Evolutionary conservation across 441 rosid genomes (phyloP).

Genomic region (Aleurites moluccanus): DNA sequence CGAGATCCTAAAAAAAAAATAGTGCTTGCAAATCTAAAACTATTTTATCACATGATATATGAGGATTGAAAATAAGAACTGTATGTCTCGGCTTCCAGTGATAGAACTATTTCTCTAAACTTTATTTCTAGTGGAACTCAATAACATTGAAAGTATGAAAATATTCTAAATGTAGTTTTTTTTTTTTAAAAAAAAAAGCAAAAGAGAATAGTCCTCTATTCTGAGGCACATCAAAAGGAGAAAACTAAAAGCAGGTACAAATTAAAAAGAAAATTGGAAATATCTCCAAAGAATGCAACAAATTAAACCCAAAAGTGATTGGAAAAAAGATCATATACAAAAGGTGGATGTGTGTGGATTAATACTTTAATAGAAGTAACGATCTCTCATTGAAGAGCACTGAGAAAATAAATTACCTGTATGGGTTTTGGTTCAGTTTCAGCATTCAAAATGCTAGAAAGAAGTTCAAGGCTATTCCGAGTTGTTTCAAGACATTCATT

Average conservation of each 20-base stretch:
- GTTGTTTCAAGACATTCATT: conserved; percentile 62
- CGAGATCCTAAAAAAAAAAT: neutral
- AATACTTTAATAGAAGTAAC: neutral
- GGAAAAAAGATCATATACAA: neutral
- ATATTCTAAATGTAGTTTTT: too few relatives aligned
- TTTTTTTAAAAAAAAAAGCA: too few relatives aligned
- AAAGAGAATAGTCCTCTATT: too few relatives aligned
- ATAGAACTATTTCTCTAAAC: too few relatives aligned
- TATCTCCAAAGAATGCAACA: neutral
- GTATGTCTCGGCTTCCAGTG: too few relatives aligned
- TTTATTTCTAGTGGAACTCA: too few relatives aligned
- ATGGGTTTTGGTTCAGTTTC: conserved; percentile 53
- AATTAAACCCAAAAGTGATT: too few relatives aligned
- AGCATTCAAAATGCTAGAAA: conserved; percentile 62
- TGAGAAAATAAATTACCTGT: conserved; percentile 40
- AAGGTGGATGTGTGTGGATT: neutral
- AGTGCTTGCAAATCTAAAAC: neutral
- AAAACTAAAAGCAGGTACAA: too few relatives aligned
- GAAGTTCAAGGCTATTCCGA: conserved; percentile 76
- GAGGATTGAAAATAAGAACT: too few relatives aligned
- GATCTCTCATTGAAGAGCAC: neutral
- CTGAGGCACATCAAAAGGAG: too few relatives aligned
- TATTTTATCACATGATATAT: neutral
- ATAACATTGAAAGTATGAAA: too few relatives aligned
- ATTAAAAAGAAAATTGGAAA: neutral